Evolutionary conservation across 306 rosid species (phyloP), one percentile per base, ranked within the genome.

Genomic region (Prunus mongolica): DNA sequence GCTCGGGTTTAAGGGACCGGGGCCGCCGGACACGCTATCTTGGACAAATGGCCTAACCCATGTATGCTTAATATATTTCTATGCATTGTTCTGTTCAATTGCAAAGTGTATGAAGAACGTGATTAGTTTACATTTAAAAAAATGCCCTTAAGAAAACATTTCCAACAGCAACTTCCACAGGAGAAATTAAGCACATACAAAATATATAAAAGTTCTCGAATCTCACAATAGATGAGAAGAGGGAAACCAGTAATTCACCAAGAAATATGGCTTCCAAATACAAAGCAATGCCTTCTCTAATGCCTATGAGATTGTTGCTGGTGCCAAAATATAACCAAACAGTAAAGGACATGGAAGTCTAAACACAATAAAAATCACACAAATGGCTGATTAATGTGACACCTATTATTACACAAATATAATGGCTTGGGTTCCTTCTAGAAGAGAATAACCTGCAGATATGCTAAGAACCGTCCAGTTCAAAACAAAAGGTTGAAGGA

Each of bases 271-370:
- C 27, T 47, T 45, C 25, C 20, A 14, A 67, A 58, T 24, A 14
- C 15, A 58, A 4, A 2, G 65, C 30, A 46, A 10, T 46, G 22
- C 20, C 71, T n/a, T 49, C 32, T 50, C 41, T 20, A 30, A 19
- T 50, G 69, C 12, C 22, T 74, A 15, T 15, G 62, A 12, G 12
- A 60, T 47, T 25, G 25, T 27, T 18, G 63, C 30, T n/a, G 3
- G 56, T 50, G 73, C 57, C 74, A 58, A 45, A 72, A 57, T 30
- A 72, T 28, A 57, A 54, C 66, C 32, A 72, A 65, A n/a, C 19
- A 64, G 60, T 65, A 52, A 57, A 11, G 15, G 72, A 63, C 65
- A 78, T 6, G 4, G 27, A 12, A 52, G 27, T 18, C 18, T 49
- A 8, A 24, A 16, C 50, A 34, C 12, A 18, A 24, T 38, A 11